Conservation (phyloP, 495 filamentous ascomycete genomes). For the Penicillium cosmopolitanum region DNA sequence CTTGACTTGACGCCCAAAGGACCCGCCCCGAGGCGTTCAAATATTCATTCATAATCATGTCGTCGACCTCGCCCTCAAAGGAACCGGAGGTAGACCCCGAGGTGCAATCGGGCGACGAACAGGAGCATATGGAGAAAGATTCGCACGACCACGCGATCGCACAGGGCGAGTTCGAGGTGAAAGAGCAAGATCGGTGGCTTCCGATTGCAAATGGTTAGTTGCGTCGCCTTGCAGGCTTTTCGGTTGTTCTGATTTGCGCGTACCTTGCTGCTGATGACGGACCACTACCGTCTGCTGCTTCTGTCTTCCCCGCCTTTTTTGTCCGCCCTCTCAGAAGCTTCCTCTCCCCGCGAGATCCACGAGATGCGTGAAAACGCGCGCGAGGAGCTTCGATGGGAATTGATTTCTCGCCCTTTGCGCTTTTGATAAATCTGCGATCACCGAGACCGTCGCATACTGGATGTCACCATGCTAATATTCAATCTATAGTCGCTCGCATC, state of each 20-base stretch:
- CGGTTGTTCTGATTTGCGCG: slow-evolving; percentile 60
- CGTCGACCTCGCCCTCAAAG: slow-evolving; percentile 88
- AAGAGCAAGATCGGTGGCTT: slow-evolving; percentile 99
- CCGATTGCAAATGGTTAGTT: slow-evolving; percentile 99
- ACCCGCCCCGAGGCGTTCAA: slow-evolving; percentile 27
- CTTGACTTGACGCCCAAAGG: slow-evolving; percentile 39
- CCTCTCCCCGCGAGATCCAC: slow-evolving; percentile 5
- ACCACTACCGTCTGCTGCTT: slow-evolving; percentile 31
- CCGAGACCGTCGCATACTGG: background rate
- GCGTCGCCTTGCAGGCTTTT: slow-evolving; percentile 55
- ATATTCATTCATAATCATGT: slow-evolving; percentile 79
- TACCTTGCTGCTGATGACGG: slow-evolving; percentile 55
- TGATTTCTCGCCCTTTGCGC: background rate
- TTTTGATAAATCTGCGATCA: background rate
- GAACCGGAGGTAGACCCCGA: slow-evolving; percentile 86
- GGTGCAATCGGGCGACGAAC: slow-evolving; percentile 90
- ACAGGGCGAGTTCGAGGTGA: slow-evolving; percentile 93
- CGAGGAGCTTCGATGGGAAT: background rate
- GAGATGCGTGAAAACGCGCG: background rate
- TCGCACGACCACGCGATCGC: slow-evolving; percentile 66
- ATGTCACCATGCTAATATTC: slow-evolving; percentile 69
- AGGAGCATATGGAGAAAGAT: slow-evolving; percentile 71
- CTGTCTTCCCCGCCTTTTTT: slow-evolving; percentile 25
- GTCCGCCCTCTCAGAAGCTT: slow-evolving; percentile 13
- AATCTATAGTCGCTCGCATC: slow-evolving; percentile 95